A percentile compares a stretch with the other conserved stretches of the same genome.
Conservation (phyloP, 352 stramenopile species). For the Phytophthora crassamura region DNA sequence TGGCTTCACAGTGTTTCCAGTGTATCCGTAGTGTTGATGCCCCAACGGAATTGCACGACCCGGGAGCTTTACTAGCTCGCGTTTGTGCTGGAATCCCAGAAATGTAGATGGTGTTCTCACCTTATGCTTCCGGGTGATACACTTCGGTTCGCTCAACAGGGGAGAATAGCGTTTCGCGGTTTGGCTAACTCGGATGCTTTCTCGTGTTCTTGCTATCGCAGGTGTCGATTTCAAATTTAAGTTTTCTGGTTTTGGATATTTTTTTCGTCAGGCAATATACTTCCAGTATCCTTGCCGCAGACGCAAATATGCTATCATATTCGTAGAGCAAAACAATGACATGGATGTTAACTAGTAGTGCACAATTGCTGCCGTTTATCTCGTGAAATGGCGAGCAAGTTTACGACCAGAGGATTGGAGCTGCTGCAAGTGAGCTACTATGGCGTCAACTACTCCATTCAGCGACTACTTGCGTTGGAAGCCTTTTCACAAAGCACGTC, state of each 20-base stretch:
- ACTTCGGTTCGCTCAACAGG: slow-evolving; percentile 22
- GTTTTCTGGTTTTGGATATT: slow-evolving; percentile 12
- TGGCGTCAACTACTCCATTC: slow-evolving; percentile 32
- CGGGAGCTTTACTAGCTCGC: slow-evolving; percentile 36
- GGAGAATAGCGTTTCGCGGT: background rate
- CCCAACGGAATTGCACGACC: slow-evolving; percentile 15
- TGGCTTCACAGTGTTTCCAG: slow-evolving; percentile 28
- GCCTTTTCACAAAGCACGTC: slow-evolving; percentile 11
- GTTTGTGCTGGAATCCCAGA: slow-evolving; percentile 53
- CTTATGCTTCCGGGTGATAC: slow-evolving; percentile 18
- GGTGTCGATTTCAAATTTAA: slow-evolving; percentile 17
- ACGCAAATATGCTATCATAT: slow-evolving; percentile 2
- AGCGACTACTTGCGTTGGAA: slow-evolving; percentile 28
- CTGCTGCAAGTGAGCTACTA: slow-evolving; percentile 29
- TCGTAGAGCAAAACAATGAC: background rate
- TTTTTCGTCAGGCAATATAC: background rate
- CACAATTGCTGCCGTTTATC: background rate
- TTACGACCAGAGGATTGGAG: background rate
- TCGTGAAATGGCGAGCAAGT: slow-evolving; percentile 1
- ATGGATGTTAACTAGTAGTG: slow-evolving; percentile 3
- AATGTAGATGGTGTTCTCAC: slow-evolving; percentile 43
- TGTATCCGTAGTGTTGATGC: background rate
- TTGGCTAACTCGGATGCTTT: background rate
- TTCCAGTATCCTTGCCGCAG: background rate
- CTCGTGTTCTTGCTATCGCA: background rate